These are phyloP conservation scores for Chaetoscypha palmicola DNA, from an alignment of 2,329 filamentous ascomycete species.

Conservation along the genomic window DNA sequence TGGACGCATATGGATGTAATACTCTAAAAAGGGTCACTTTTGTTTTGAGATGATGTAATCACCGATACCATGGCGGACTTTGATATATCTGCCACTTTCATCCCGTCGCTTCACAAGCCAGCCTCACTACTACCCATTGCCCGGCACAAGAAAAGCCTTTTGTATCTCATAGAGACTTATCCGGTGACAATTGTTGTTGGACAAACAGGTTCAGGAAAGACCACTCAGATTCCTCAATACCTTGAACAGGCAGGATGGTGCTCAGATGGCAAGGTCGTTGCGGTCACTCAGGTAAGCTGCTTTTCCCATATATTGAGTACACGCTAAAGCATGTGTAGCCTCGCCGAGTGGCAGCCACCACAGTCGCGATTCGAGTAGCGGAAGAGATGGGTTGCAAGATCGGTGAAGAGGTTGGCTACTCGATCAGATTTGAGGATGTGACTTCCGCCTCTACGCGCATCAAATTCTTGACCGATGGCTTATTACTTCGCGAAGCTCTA, in stretches of 20 bases:
- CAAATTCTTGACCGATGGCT: conserved; percentile 91
- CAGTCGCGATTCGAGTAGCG: conserved; percentile 80
- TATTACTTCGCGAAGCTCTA: conserved; percentile 84
- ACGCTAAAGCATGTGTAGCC: conserved; percentile 47
- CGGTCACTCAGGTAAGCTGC: conserved; percentile 73
- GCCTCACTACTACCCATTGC: conserved; percentile 78
- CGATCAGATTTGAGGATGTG: conserved; percentile 85
- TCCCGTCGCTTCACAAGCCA: conserved; percentile 82
- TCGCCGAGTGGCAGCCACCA: conserved; percentile 82
- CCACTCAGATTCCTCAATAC: conserved; percentile 90
- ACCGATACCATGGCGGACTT: conserved; percentile 39
- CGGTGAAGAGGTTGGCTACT: conserved; percentile 88
- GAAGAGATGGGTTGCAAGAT: conserved; percentile 81
- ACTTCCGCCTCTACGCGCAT: conserved; percentile 80
- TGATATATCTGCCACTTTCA: conserved; percentile 52
- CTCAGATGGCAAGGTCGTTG: conserved; percentile 72
- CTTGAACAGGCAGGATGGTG: conserved; percentile 87
- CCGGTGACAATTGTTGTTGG: conserved; percentile 86
- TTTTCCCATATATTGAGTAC: neutral
- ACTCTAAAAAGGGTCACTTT: no score
- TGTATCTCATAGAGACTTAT: conserved; percentile 80
- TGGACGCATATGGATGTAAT: no score
- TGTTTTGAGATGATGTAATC: neutral
- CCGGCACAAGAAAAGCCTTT: conserved; percentile 67
- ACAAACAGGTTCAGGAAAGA: conserved; percentile 92